Evolutionary conservation across 176 grass and related monocot species (phyloP).

Genomic region (Aegilops speltoides): DNA sequence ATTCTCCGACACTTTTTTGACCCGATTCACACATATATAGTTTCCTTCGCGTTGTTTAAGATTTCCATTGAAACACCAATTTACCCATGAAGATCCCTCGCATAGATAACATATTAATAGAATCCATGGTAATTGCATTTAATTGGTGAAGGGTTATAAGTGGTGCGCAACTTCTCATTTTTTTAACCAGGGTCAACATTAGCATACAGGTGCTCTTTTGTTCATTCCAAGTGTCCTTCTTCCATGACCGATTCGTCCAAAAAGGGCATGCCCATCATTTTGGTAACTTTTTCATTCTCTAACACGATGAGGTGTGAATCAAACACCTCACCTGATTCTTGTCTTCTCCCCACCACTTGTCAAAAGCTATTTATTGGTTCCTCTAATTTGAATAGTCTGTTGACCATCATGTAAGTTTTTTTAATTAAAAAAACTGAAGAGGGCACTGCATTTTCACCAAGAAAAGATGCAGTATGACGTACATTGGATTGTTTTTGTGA

Average conservation of each 20-base stretch:
- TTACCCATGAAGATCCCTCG: not conserved
- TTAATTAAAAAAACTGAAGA: not conserved
- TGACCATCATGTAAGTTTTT: not conserved
- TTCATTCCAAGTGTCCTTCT: conserved; percentile 28
- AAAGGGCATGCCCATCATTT: conserved; percentile 27
- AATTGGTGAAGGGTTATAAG: conserved; percentile 13
- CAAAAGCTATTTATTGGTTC: conserved; percentile 20
- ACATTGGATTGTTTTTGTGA: not conserved
- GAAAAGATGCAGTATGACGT: not conserved
- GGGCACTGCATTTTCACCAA: not conserved
- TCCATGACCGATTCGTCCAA: not conserved
- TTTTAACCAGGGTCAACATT: conserved; percentile 41
- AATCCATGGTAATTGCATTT: not conserved
- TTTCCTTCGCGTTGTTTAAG: not conserved
- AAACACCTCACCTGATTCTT: conserved; percentile 34
- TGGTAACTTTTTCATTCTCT: not conserved
- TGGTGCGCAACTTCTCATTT: conserved; percentile 19
- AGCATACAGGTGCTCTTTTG: conserved; percentile 39
- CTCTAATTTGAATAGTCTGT: conserved; percentile 19
- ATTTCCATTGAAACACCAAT: not conserved
- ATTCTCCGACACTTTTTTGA: conserved; percentile 17
- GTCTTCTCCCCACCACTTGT: conserved; percentile 29
- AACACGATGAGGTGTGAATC: conserved; percentile 21
- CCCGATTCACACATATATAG: conserved; percentile 1
- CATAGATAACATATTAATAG: conserved; percentile 13